Evolutionary conservation across 305 asterid species (phyloP).

Genomic region (Fraxinus albicans): DNA sequence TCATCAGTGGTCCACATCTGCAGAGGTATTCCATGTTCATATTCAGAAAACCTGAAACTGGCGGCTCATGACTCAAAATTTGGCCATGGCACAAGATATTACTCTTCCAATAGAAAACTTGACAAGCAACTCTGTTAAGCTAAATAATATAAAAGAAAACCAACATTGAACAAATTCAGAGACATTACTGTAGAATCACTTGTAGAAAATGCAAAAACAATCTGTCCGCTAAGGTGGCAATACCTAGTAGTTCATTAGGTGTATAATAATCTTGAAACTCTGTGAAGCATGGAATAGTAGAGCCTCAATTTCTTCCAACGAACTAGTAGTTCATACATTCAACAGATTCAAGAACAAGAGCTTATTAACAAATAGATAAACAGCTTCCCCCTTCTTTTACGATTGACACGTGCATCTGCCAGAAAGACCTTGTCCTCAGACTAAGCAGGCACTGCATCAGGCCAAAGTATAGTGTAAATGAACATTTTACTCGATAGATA

Average conservation of each 20-base stretch:
- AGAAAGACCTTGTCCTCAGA: conserved; percentile 3
- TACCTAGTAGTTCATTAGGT: neutral
- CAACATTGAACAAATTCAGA: neutral
- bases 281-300: neutral
- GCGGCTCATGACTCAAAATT: neutral
- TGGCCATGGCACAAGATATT: neutral
- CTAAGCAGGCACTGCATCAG: conserved; percentile 45
- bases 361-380: neutral
- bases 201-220: neutral
- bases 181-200: neutral
- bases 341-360: conserved; percentile 1
- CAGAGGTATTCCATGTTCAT: neutral
- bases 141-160: neutral
- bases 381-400: neutral
- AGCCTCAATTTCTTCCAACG: conserved; percentile 14
- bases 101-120: neutral
- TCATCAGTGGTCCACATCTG: neutral
- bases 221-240: neutral
- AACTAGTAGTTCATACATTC: conserved; percentile 9
- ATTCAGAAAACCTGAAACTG: neutral
- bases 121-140: neutral
- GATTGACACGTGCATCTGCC: neutral
- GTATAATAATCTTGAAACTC: neutral
- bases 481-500: neutral
- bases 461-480: neutral